These are phyloP conservation scores for Bjerkandera adusta DNA, from an alignment of 1,284 basidiomycete species.

Conservation along the genomic window DNA sequence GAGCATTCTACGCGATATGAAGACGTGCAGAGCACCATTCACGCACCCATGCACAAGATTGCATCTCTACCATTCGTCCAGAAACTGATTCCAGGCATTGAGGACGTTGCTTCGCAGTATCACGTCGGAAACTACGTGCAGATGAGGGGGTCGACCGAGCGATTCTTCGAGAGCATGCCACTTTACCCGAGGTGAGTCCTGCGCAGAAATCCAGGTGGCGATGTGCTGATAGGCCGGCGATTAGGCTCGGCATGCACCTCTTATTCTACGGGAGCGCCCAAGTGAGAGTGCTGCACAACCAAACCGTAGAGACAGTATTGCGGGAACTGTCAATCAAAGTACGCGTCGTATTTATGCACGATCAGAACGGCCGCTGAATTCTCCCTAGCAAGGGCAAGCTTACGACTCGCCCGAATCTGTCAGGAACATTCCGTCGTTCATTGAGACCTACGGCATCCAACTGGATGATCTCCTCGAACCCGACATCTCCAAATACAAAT, in stretches of 20 bases:
- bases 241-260: conserved; percentile 73
- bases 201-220: too few relatives aligned
- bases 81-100: conserved; percentile 51
- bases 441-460: conserved; percentile 68
- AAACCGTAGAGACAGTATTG: conserved; percentile 57
- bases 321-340: conserved; percentile 66
- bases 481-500: conserved; percentile 59
- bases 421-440: conserved; percentile 68
- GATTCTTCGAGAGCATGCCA: conserved; percentile 80
- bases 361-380: neutral
- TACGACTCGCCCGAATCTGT: conserved; percentile 55
- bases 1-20: conserved; percentile 36
- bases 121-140: conserved; percentile 70
- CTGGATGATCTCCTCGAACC: conserved; percentile 64
- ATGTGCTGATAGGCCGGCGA: neutral
- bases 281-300: conserved; percentile 52
- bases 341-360: too few relatives aligned
- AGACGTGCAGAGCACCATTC: conserved; percentile 43
- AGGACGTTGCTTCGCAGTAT: conserved; percentile 48
- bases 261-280: conserved; percentile 64
- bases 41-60: conserved; percentile 33
- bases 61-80: conserved; percentile 38
- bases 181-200: conserved; percentile 55
- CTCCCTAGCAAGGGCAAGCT: conserved; percentile 46
- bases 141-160: conserved; percentile 55